Conservation (phyloP, 2,329 filamentous ascomycete genomes). For the Diplodia sapinea region DNA sequence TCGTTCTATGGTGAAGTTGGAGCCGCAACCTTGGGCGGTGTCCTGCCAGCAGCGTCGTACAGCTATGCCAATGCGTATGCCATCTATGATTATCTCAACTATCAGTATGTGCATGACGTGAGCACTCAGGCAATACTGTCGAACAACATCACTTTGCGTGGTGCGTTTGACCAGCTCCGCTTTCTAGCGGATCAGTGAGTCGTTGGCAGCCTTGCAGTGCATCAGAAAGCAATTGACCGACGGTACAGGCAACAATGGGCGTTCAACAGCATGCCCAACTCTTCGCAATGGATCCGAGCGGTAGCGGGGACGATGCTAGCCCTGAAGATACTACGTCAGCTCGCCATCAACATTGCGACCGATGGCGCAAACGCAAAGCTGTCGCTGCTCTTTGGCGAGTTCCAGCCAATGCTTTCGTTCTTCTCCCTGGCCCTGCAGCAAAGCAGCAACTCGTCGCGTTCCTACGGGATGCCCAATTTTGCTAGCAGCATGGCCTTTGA, state of each 20-base stretch:
- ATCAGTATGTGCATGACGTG: constrained; percentile 59
- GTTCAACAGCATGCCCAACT: constrained; percentile 42
- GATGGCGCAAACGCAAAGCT: constrained; percentile 42
- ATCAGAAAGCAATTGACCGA: not conserved
- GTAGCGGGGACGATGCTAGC: constrained; percentile 48
- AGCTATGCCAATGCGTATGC: constrained; percentile 59
- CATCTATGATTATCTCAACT: constrained; percentile 64
- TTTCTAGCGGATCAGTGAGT: constrained; percentile 36
- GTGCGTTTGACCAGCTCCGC: constrained; percentile 37
- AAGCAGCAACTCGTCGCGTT: not conserved
- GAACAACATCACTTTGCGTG: constrained; percentile 37
- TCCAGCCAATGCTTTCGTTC: constrained; percentile 58
- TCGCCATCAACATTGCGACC: constrained; percentile 41
- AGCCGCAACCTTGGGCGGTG: constrained; percentile 50
- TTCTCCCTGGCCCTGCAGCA: constrained; percentile 50
- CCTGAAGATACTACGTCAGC: constrained; percentile 42
- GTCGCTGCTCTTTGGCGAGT: constrained; percentile 55
- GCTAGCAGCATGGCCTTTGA: constrained; percentile 60
- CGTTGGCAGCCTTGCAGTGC: too few species aligned
- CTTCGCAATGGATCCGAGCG: constrained; percentile 44
- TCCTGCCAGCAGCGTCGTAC: constrained; percentile 48
- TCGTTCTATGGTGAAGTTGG: constrained; percentile 57
- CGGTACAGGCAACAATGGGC: constrained; percentile 52
- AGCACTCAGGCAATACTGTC: constrained; percentile 46
- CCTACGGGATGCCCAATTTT: constrained; percentile 54